A percentile compares a stretch with the other conserved stretches of the same genome.
These are phyloP conservation scores for Alternaria longipes DNA, from an alignment of 2,329 filamentous ascomycete genomes.

Conservation along the genomic window DNA sequence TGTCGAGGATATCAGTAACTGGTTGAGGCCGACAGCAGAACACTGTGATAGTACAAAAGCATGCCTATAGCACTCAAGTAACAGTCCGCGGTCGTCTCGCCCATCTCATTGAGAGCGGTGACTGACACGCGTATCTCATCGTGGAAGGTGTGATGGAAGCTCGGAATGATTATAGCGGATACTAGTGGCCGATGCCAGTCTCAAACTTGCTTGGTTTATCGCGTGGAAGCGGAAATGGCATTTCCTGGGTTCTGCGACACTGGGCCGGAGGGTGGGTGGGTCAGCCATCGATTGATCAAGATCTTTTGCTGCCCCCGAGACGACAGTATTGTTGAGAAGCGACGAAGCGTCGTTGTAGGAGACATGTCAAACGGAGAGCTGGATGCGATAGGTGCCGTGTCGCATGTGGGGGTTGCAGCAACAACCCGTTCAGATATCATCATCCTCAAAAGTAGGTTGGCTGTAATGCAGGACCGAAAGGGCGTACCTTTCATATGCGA, in stretches of 20 bases:
- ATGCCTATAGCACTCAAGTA: background rate
- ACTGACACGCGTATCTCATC: conserved; percentile 25
- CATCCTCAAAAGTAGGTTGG: background rate
- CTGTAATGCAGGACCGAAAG: background rate
- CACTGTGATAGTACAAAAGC: conserved; percentile 1
- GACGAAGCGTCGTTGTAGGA: background rate
- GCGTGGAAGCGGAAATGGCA: conserved; percentile 48
- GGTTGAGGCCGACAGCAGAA: conserved; percentile 2
- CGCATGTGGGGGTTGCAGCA: conserved; percentile 19
- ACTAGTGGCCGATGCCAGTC: conserved; percentile 21
- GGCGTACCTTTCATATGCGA: conserved; percentile 4
- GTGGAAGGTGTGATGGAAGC: conserved; percentile 32
- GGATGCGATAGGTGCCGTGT: conserved; percentile 7
- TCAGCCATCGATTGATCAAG: conserved; percentile 10
- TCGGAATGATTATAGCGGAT: conserved; percentile 24
- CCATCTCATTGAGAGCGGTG: conserved; percentile 18
- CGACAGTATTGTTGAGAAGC: conserved; percentile 11
- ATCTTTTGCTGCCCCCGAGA: conserved; percentile 8
- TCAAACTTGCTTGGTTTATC: conserved; percentile 36
- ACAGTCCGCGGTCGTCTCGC: conserved; percentile 5
- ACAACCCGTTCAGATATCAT: conserved; percentile 4
- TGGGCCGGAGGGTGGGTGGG: conserved; percentile 23
- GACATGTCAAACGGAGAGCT: conserved; percentile 2
- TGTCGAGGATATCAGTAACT: background rate
- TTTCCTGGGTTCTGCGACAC: conserved; percentile 35